Percentiles rank a stretch among this genome's conserved stretches.
Conservation (phyloP, 1,284 basidiomycete genomes). For the Ganoderma lucidum region DNA sequence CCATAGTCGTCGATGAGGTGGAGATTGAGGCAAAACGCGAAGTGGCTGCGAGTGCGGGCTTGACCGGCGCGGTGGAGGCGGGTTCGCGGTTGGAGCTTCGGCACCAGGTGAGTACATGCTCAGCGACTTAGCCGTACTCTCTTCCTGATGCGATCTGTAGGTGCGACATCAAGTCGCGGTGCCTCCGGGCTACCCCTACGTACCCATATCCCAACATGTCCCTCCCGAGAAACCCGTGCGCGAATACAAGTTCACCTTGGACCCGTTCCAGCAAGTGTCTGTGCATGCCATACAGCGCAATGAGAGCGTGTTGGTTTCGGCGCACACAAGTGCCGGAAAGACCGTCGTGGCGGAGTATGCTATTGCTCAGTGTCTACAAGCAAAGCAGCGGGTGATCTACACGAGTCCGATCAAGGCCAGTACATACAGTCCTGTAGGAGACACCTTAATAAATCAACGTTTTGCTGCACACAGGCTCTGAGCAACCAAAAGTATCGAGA, state of each 20-base stretch:
- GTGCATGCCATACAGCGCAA: constrained; percentile 96
- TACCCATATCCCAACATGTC: constrained; percentile 92
- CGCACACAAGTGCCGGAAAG: constrained; percentile 98
- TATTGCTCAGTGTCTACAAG: constrained; percentile 93
- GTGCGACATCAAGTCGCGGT: constrained; percentile 96
- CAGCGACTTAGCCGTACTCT: background rate
- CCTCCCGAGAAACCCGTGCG: constrained; percentile 91
- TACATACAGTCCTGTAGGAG: constrained; percentile 35
- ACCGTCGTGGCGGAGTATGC: constrained; percentile 99
- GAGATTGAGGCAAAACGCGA: constrained; percentile 91
- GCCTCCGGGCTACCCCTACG: constrained; percentile 91
- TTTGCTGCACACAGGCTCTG: constrained; percentile 70
- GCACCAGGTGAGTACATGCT: constrained; percentile 71
- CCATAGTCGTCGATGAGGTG: constrained; percentile 88
- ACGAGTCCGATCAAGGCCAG: constrained; percentile 98
- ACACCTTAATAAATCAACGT: constrained; percentile 33
- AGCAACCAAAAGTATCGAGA: constrained; percentile 99
- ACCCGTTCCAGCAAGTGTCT: constrained; percentile 97
- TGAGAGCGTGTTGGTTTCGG: constrained; percentile 98
- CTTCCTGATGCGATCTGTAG: constrained; percentile 44
- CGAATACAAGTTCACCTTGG: constrained; percentile 95
- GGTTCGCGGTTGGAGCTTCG: constrained; percentile 76
- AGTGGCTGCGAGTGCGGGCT: constrained; percentile 84
- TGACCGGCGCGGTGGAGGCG: constrained; percentile 74
- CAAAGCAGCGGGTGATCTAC: constrained; percentile 97